These are phyloP conservation scores for Wolfiporia cocos DNA, from an alignment of 1,284 basidiomycete species.

Conservation along the genomic window DNA sequence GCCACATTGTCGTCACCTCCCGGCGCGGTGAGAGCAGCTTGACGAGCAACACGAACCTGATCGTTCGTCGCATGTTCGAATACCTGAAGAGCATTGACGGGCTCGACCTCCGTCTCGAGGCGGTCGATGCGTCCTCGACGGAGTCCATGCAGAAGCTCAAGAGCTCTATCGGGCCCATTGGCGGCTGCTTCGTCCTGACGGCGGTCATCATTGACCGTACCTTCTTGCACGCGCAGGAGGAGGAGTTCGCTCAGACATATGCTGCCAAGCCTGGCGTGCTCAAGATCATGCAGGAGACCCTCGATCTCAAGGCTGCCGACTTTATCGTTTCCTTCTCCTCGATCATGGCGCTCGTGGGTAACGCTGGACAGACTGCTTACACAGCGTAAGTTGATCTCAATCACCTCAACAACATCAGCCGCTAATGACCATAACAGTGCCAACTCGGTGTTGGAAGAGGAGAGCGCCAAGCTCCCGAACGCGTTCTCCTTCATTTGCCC, in stretches of 20 bases:
- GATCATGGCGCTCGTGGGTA: slow-evolving; percentile 29
- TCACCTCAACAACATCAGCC: too few relatives aligned
- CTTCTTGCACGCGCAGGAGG: slow-evolving; percentile 26
- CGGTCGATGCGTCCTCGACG: slow-evolving; percentile 25
- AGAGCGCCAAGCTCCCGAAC: slow-evolving; percentile 21
- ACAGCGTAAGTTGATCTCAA: too few relatives aligned
- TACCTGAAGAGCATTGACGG: slow-evolving; percentile 25
- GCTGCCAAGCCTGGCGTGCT: slow-evolving; percentile 27
- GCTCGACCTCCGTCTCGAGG: slow-evolving; percentile 23
- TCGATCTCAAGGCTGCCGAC: slow-evolving; percentile 24
- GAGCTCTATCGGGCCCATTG: slow-evolving; percentile 22
- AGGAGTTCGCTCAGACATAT: slow-evolving; percentile 25
- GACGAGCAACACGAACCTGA: neutral
- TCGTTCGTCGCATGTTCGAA: slow-evolving; percentile 19
- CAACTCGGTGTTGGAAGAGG: slow-evolving; percentile 28
- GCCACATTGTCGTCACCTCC: slow-evolving; percentile 32
- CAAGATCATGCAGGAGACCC: slow-evolving; percentile 15
- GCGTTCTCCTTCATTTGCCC: slow-evolving; percentile 31
- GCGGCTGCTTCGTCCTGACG: slow-evolving; percentile 32
- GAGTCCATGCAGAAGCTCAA: slow-evolving; percentile 16
- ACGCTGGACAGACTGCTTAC: slow-evolving; percentile 35
- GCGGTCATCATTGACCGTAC: slow-evolving; percentile 27
- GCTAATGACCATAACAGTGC: slow-evolving; percentile 26
- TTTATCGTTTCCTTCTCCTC: slow-evolving; percentile 34
- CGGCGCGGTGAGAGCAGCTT: slow-evolving; percentile 26